Evolutionary conservation across 371 early-diverging fungal genomes (phyloP).

Genomic region (Actinomortierella wolfii): DNA sequence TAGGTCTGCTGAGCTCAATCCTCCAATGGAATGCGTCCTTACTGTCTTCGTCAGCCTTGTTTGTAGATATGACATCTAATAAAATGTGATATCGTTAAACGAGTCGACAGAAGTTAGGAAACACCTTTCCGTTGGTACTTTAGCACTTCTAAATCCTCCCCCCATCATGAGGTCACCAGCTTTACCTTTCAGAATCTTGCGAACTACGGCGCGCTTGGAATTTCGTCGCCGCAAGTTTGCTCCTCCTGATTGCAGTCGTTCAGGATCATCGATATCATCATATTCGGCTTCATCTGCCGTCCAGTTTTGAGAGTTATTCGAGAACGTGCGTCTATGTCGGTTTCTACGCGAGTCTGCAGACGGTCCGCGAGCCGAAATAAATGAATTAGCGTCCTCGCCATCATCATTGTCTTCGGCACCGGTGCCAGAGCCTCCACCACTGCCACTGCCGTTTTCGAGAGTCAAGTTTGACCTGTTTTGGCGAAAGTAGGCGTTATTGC

Average conservation of each 20-base stretch:
- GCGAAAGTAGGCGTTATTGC: slow-evolving; percentile 14
- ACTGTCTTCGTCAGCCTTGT: too few species aligned
- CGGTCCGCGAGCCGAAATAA: slow-evolving; percentile 21
- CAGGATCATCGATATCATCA: slow-evolving; percentile 8
- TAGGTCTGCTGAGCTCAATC: too few species aligned
- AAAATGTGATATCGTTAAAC: too few species aligned
- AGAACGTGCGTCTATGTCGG: too few species aligned
- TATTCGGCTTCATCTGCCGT: slow-evolving; percentile 16
- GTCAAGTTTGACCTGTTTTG: slow-evolving; percentile 14
- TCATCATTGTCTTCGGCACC: slow-evolving; percentile 5
- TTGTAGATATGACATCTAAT: too few species aligned
- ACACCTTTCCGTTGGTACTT: too few species aligned
- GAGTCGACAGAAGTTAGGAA: too few species aligned
- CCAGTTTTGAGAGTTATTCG: too few species aligned
- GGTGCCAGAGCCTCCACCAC: background rate
- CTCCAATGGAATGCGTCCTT: too few species aligned
- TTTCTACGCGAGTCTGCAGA: too few species aligned
- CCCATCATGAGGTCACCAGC: background rate
- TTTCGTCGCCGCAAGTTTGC: slow-evolving; percentile 6
- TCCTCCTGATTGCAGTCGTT: background rate
- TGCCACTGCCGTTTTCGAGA: background rate
- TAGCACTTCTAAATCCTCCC: too few species aligned
- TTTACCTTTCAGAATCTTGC: slow-evolving; percentile 15
- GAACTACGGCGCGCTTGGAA: slow-evolving; percentile 9
- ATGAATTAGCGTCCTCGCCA: slow-evolving; percentile 25